A percentile compares a stretch with the other conserved stretches of the same genome.
Conservation (phyloP, 306 rosid species). For the Vicia sativa region DNA sequence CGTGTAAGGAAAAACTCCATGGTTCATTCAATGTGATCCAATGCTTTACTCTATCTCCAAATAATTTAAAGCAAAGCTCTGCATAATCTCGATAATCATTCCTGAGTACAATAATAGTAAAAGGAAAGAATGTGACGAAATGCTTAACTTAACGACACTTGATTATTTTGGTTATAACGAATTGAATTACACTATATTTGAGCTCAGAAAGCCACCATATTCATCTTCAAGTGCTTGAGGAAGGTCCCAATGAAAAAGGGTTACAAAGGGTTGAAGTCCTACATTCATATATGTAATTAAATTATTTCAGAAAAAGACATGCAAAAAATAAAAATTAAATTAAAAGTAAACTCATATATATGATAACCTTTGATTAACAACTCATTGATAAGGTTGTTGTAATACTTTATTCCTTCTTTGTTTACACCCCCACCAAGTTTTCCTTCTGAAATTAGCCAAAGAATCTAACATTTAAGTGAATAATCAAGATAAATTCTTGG, state of each 20-base stretch:
- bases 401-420: slow-evolving; percentile 48
- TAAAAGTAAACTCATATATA: neutral
- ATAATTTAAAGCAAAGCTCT: slow-evolving; percentile 33
- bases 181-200: slow-evolving; percentile 44
- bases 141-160: neutral
- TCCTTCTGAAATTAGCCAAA: slow-evolving; percentile 39
- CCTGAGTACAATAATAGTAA: neutral
- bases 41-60: slow-evolving; percentile 35
- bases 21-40: slow-evolving; percentile 41
- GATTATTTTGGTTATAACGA: neutral
- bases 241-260: slow-evolving; percentile 57
- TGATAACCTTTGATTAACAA: slow-evolving; percentile 42
- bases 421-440: slow-evolving; percentile 55
- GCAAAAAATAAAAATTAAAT: too few relatives aligned
- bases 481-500: neutral
- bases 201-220: slow-evolving; percentile 50
- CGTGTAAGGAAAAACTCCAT: neutral
- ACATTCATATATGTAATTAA: neutral
- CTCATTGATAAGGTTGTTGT: slow-evolving; percentile 56
- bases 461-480: neutral
- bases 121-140: neutral
- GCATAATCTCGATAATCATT: slow-evolving; percentile 31
- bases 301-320: neutral
- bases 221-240: slow-evolving; percentile 61
- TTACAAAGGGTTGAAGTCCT: slow-evolving; percentile 52